phyloP scores from a whole-genome alignment of 805 yeast genomes.

The Candida jianshihensis region DNA sequence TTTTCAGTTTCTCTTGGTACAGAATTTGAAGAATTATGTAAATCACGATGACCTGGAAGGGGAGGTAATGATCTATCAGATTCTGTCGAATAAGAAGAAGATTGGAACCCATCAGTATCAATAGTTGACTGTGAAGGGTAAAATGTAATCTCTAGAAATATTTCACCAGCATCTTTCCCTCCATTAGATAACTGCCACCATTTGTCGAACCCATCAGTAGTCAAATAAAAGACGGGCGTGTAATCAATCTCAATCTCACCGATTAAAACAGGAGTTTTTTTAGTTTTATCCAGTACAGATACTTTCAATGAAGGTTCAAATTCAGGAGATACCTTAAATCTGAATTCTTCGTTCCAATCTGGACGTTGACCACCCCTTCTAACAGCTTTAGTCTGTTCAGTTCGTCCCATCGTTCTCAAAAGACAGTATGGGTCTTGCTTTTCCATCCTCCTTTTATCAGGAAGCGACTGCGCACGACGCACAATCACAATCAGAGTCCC shows the following conservation, averaged over 20 bases:
- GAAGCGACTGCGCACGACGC: conserved; percentile 75
- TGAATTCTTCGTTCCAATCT: conserved; percentile 70
- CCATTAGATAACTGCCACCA: conserved; percentile 74
- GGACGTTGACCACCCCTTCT: conserved; percentile 94
- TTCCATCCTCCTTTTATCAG: conserved; percentile 79
- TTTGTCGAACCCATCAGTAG: conserved; percentile 72
- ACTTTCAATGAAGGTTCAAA: conserved; percentile 58
- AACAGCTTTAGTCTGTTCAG: conserved; percentile 71
- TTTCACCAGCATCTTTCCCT: conserved; percentile 77
- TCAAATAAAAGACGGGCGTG: conserved; percentile 59
- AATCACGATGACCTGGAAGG: conserved; percentile 20
- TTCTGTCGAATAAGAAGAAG: too few relatives aligned
- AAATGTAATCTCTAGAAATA: conserved; percentile 87
- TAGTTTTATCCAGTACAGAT: conserved; percentile 78
- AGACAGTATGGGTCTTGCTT: conserved; percentile 92
- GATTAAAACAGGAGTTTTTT: conserved; percentile 78
- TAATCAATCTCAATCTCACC: conserved; percentile 79
- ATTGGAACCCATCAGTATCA: too few relatives aligned
- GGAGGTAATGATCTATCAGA: conserved; percentile 23
- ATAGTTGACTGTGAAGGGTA: too few relatives aligned
- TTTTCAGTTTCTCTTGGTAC: too few relatives aligned
- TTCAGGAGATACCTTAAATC: conserved; percentile 60
- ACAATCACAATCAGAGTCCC: conserved; percentile 71
- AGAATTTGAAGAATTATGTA: too few relatives aligned
- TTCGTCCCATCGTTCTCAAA: conserved; percentile 71